Evolutionary conservation across 2,329 filamentous ascomycete species (phyloP).

Genomic region (Trematosphaeria pertusa): DNA sequence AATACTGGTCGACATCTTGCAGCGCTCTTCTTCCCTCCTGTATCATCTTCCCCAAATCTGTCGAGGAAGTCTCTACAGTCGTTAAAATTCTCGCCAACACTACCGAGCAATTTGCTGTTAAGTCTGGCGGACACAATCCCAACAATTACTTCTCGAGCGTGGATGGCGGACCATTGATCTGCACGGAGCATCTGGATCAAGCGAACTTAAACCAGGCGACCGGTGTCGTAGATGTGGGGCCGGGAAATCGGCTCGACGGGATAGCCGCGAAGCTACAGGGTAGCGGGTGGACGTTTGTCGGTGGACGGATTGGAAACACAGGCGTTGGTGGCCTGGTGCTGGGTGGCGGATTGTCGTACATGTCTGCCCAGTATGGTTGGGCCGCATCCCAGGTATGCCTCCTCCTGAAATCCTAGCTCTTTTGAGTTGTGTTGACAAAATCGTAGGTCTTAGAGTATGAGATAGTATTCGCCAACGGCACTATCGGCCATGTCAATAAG

Average conservation of each 20-base stretch:
- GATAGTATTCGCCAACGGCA: constrained; percentile 57
- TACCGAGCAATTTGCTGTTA: constrained; percentile 61
- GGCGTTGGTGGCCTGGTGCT: constrained; percentile 57
- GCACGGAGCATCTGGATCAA: constrained; percentile 51
- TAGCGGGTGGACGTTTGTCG: constrained; percentile 49
- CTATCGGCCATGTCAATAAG: constrained; percentile 33
- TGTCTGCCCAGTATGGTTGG: constrained; percentile 53
- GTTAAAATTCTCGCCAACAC: constrained; percentile 54
- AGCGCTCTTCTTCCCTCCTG: constrained; percentile 38
- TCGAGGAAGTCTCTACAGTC: constrained; percentile 61
- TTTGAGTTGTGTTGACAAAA: no score
- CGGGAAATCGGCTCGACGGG: constrained; percentile 42
- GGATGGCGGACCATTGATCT: constrained; percentile 52
- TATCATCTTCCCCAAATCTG: constrained; percentile 46
- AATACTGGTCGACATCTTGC: constrained; percentile 43
- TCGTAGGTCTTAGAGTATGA: constrained; percentile 53
- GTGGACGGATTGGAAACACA: constrained; percentile 57
- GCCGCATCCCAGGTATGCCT: constrained; percentile 45
- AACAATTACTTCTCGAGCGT: constrained; percentile 57
- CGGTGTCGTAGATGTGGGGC: constrained; percentile 37
- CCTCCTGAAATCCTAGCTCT: no score
- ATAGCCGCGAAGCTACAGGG: constrained; percentile 49
- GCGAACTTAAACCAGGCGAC: constrained; percentile 30
- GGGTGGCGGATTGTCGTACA: constrained; percentile 49
- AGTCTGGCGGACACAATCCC: constrained; percentile 58